Evolutionary conservation across 306 rosid species (phyloP).

Genomic region (Inga oerstediana): DNA sequence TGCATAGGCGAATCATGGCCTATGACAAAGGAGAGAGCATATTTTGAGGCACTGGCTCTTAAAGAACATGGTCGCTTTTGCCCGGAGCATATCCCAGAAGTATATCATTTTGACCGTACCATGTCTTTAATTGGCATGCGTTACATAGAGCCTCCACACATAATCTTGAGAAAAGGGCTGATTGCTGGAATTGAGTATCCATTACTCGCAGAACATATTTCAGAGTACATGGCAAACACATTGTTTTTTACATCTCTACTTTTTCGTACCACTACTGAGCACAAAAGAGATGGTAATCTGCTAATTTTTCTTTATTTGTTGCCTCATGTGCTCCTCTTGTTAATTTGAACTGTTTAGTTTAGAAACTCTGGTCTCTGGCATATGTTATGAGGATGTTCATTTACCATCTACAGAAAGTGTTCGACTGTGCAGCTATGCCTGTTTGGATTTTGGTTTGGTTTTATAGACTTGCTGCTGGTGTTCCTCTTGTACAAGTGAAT

Average conservation of each 20-base stretch:
- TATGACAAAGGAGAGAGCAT: conserved; percentile 89
- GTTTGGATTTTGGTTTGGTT: background rate
- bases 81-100: conserved; percentile 80
- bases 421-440: background rate
- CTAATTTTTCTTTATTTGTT: background rate
- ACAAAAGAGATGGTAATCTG: conserved; percentile 72
- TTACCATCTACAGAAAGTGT: background rate
- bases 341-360: background rate
- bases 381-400: background rate
- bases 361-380: background rate
- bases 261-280: conserved; percentile 67
- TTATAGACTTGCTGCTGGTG: background rate
- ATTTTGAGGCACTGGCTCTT: conserved; percentile 73
- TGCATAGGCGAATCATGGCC: conserved; percentile 96
- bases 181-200: conserved; percentile 85
- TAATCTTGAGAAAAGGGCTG: conserved; percentile 87
- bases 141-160: conserved; percentile 89
- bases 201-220: conserved; percentile 66
- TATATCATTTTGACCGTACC: conserved; percentile 81
- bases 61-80: conserved; percentile 44
- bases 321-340: background rate
- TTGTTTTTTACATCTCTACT: conserved; percentile 83
- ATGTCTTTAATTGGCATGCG: conserved; percentile 92
- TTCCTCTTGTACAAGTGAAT: background rate
- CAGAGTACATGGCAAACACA: conserved; percentile 80